Base-by-base conservation (phyloP, 2,329 filamentous ascomycete genomes). In the Reticulascus tulasneorum region DNA sequence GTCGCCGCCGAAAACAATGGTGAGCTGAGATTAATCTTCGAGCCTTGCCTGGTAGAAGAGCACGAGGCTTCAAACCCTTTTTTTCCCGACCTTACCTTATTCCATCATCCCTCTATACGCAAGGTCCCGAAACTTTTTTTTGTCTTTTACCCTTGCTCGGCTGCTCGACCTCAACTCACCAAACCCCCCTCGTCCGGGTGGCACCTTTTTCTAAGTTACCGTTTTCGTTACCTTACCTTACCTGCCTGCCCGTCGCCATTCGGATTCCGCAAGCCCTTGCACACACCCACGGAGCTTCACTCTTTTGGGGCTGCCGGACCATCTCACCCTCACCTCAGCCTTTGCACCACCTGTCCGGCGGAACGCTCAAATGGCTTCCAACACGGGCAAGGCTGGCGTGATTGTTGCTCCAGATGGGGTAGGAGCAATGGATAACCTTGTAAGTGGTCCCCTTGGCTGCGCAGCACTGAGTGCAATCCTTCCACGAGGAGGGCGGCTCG, bases 341-440 rank as follows among this genome's bases (percentile, higher is more conserved):
- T 30, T 19, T 38, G 35, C 29, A 28, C 29, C 33, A 26, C 35
- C n/a, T 22, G 13, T 24, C 38, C 15, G 35, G 33, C 27, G 35
- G 34, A 33, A 24, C 18, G 34, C 40, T 29, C 41, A 53, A 46
- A 64, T 64, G 61, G 58, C 64, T 55, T 54, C 59, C 40, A 55
- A 61, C 34, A 70, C 69, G 45, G 73, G 73, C 57, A 73, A 71
- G 62, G 75, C 74, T 51, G 75, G 75, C 52, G 59, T 78, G 47
- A 69, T 82, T 51, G 65, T 71, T 54, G 68, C 75, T 48, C 55
- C 66, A 44, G 64, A 71, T 33, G 68, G 71, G 59, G 70, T 65
- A 45, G 65, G 64, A 44, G 65, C 59, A 49, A 70, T 81, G 66
- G 73, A 76, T 47, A 73, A 71, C 54, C 64, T 81, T 65, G 77